A percentile compares a stretch with the other conserved stretches of the same genome.
Evolutionary conservation across 805 yeast genomes (phyloP).

Genomic region (Priceomyces castillae): DNA sequence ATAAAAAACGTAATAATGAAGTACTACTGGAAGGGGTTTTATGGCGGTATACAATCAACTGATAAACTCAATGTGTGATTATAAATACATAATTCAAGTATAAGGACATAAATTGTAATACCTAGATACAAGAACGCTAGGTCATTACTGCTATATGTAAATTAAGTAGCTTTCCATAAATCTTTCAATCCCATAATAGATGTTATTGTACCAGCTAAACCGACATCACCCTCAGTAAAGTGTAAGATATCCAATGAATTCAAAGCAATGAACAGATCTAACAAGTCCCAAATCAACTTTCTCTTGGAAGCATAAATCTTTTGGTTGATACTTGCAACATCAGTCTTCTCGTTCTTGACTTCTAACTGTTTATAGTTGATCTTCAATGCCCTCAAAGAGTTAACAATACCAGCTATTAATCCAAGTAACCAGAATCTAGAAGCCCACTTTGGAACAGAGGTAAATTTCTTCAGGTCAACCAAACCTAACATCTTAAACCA

Average conservation of each 20-base stretch:
- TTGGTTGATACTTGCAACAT: slow-evolving; percentile 35
- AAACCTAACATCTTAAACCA: slow-evolving; percentile 61
- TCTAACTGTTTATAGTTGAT: slow-evolving; percentile 40
- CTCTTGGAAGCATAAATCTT: slow-evolving; percentile 53
- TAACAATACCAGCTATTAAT: slow-evolving; percentile 57
- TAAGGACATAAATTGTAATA: no score
- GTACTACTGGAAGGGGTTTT: slow-evolving; percentile 34
- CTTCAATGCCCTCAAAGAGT: slow-evolving; percentile 54
- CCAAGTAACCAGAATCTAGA: slow-evolving; percentile 78
- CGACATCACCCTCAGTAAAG: slow-evolving; percentile 76
- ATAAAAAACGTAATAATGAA: slow-evolving; percentile 24
- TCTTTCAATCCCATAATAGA: slow-evolving; percentile 75
- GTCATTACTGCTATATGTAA: background rate
- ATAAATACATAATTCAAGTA: background rate
- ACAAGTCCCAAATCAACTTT: slow-evolving; percentile 70
- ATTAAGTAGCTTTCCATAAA: slow-evolving; percentile 45
- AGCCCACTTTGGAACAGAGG: slow-evolving; percentile 54
- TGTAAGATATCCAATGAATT: slow-evolving; percentile 60
- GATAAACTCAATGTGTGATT: background rate
- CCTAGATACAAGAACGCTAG: no score
- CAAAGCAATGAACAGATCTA: slow-evolving; percentile 74
- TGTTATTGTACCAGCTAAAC: slow-evolving; percentile 80
- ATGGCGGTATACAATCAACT: slow-evolving; percentile 16
- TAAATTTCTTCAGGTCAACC: slow-evolving; percentile 44
- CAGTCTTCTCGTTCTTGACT: slow-evolving; percentile 23